Conservation (phyloP, 257 asterid genomes). For the Orobanche coerulescens region DNA sequence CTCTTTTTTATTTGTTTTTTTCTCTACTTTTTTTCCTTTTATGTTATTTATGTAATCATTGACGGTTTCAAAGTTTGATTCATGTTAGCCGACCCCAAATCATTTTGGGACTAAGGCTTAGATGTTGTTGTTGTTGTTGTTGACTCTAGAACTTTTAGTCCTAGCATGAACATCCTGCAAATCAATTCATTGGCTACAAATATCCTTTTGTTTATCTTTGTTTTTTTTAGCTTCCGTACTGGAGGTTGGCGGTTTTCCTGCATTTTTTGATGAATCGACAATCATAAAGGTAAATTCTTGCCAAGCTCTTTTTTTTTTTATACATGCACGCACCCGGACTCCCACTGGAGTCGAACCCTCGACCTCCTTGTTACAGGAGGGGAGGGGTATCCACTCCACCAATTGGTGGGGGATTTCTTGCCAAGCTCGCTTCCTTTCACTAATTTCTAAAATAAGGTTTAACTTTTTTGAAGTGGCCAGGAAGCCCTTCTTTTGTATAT, state of each 20-base stretch:
- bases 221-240: conserved; percentile 44
- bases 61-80: too few relatives aligned
- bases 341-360: too few relatives aligned
- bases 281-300: conserved; percentile 45
- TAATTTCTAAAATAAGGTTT: neutral
- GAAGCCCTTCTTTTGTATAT: conserved; percentile 3
- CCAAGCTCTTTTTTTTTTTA: neutral
- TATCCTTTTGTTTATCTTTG: neutral
- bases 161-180: neutral
- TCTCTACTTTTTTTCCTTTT: too few relatives aligned
- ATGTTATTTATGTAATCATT: too few relatives aligned
- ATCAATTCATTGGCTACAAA: conserved; percentile 13
- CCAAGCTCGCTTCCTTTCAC: neutral
- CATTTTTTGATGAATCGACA: conserved; percentile 39
- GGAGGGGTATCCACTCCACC: too few relatives aligned
- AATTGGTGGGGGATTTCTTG: too few relatives aligned
- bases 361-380: too few relatives aligned
- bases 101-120: too few relatives aligned
- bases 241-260: conserved; percentile 38
- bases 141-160: too few relatives aligned
- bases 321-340: too few relatives aligned
- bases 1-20: too few relatives aligned
- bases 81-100: neutral
- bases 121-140: too few relatives aligned
- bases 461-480: neutral